phyloP scores from a whole-genome alignment of 2,329 filamentous ascomycete genomes.

The Chaetomiaceae sp. region DNA sequence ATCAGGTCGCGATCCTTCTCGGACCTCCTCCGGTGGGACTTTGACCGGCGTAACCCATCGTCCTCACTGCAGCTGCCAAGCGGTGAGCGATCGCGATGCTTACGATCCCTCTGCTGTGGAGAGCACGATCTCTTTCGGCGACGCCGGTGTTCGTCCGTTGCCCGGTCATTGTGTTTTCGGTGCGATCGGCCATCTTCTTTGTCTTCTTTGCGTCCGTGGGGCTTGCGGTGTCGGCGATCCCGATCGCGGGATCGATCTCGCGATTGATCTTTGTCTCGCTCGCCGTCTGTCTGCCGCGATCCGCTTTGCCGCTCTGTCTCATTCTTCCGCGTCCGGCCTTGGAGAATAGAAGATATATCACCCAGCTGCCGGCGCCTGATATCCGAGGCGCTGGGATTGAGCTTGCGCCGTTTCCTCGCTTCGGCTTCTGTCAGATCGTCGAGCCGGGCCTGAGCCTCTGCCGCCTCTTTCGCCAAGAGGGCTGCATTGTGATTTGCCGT shows the following conservation, averaged over 20 bases:
- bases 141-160: constrained; percentile 2
- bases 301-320: constrained; percentile 4
- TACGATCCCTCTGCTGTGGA: constrained; percentile 13
- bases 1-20: constrained; percentile 17
- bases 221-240: constrained; percentile 3
- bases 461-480: constrained; percentile 75
- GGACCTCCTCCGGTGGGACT: constrained; percentile 13
- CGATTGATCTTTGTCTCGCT: constrained; percentile 1
- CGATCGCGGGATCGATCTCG: constrained; percentile 5
- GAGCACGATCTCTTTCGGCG: constrained; percentile 20
- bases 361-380: constrained; percentile 56
- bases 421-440: constrained; percentile 52
- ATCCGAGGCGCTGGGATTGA: constrained; percentile 46
- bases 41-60: constrained; percentile 13
- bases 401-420: constrained; percentile 42
- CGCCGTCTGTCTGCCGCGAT: neutral
- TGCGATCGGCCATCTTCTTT: constrained; percentile 8
- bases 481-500: constrained; percentile 87
- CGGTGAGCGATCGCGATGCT: constrained; percentile 23
- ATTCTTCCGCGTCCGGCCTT: constrained; percentile 38
- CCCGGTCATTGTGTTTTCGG: constrained; percentile 4
- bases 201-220: constrained; percentile 1
- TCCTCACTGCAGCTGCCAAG: constrained; percentile 18
- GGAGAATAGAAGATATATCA: constrained; percentile 56
- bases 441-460: constrained; percentile 70